These are phyloP conservation scores for Ustilago sp. DNA, from an alignment of 1,284 basidiomycete species.

Conservation along the genomic window DNA sequence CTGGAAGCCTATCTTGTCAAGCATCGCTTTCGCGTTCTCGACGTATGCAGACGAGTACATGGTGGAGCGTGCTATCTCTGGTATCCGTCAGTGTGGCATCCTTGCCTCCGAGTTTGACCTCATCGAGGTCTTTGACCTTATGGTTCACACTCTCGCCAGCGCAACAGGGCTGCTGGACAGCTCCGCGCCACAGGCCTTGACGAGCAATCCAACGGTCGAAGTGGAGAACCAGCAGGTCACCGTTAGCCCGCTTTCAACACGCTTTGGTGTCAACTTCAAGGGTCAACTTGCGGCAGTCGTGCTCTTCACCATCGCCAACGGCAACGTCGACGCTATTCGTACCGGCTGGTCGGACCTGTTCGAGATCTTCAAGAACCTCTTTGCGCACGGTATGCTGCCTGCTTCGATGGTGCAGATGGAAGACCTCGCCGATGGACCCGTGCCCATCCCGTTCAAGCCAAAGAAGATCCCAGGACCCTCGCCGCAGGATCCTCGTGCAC, in stretches of 20 bases:
- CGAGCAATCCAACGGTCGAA: conserved; percentile 89
- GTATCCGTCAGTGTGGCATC: conserved; percentile 94
- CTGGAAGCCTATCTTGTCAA: conserved; percentile 90
- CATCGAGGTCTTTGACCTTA: conserved; percentile 95
- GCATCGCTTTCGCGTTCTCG: conserved; percentile 77
- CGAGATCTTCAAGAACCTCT: conserved; percentile 97
- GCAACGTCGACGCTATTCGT: conserved; percentile 92
- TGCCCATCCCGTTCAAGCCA: conserved; percentile 57
- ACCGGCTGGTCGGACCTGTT: conserved; percentile 93
- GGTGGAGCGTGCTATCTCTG: conserved; percentile 92
- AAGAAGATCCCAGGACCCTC: conserved; percentile 82
- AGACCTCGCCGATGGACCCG: conserved; percentile 76
- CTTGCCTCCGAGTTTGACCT: conserved; percentile 88
- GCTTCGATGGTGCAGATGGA: conserved; percentile 93
- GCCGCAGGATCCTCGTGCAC: conserved; percentile 79
- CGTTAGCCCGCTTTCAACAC: conserved; percentile 89
- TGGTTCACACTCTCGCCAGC: conserved; percentile 81
- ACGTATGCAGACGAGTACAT: conserved; percentile 96
- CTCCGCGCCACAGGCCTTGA: conserved; percentile 66
- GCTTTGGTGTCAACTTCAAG: conserved; percentile 95
- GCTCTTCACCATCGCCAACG: conserved; percentile 96
- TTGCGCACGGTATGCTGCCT: conserved; percentile 85
- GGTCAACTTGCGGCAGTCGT: conserved; percentile 97
- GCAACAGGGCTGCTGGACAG: conserved; percentile 61
- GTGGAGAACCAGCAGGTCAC: conserved; percentile 90